A percentile compares a stretch with the other conserved stretches of the same genome.
Evolutionary conservation across 352 stramenopile species (phyloP).

Genomic region (Phytophthora capsici): DNA sequence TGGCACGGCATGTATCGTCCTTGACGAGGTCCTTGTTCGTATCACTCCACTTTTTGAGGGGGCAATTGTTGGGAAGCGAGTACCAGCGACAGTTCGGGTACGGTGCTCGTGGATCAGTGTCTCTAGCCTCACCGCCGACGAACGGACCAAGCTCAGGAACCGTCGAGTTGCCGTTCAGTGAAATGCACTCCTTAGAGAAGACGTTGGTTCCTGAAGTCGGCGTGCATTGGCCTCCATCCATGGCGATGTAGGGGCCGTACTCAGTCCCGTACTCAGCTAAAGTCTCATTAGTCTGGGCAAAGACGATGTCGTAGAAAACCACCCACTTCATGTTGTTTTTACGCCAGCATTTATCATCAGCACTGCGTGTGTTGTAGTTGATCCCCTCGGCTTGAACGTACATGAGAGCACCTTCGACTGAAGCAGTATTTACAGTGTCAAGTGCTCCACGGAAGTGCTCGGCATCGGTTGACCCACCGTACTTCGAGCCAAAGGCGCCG

Average conservation of each 20-base stretch:
- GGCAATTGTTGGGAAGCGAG: slow-evolving; percentile 68
- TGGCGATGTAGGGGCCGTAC: slow-evolving; percentile 62
- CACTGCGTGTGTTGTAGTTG: slow-evolving; percentile 41
- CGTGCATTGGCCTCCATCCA: slow-evolving; percentile 68
- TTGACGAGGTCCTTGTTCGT: slow-evolving; percentile 34
- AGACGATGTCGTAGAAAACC: slow-evolving; percentile 72
- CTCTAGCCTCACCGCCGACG: slow-evolving; percentile 44
- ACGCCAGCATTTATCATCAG: slow-evolving; percentile 45
- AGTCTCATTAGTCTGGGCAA: slow-evolving; percentile 55
- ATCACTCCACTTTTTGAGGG: slow-evolving; percentile 41
- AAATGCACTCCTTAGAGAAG: slow-evolving; percentile 21
- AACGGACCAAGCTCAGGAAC: slow-evolving; percentile 41
- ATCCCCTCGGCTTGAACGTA: slow-evolving; percentile 86
- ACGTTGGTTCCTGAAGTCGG: slow-evolving; percentile 23
- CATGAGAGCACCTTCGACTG: slow-evolving; percentile 79
- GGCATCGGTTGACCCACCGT: slow-evolving; percentile 1
- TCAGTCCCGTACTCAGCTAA: slow-evolving; percentile 46
- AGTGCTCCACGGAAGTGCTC: slow-evolving; percentile 48
- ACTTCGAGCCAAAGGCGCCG: slow-evolving; percentile 34
- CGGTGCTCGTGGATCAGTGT: slow-evolving; percentile 49
- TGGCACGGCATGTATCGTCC: slow-evolving; percentile 38
- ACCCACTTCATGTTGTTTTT: slow-evolving; percentile 80
- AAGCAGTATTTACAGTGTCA: slow-evolving; percentile 81
- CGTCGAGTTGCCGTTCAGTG: slow-evolving; percentile 32
- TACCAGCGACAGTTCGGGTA: slow-evolving; percentile 72